Evolutionary conservation across 2,329 filamentous ascomycete genomes (phyloP), one percentile per base, ranked within the genome.

Genomic region (Cordyceps pruinosa): DNA sequence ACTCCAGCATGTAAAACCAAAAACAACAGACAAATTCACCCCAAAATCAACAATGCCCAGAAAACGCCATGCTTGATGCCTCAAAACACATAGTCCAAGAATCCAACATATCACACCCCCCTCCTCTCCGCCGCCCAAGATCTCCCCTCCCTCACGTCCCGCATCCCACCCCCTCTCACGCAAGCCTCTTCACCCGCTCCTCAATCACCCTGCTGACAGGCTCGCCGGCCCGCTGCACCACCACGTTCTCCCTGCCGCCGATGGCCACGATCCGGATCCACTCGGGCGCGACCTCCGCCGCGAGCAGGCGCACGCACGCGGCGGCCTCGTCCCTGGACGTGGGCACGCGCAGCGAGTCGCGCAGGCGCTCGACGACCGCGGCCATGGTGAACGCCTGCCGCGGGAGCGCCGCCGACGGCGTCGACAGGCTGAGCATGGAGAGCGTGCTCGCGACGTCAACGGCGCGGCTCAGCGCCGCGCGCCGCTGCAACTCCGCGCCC

Each of bases 361-460:
- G 81, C 49, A 91, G 75, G 67, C 84, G 86, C 62, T 83, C 79
- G 19, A 86, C 72, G 55, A 90, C 73, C 13, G 77, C 77, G 28
- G 79, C 73, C 76, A 90, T 81, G 25, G 81, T 81, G 65, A 89
- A 90, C 1, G 86, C 82, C 60, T 88, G 75, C 10, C 84, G 75
- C 5, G 76, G 79, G 65, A 82, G 77, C 30, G 72, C 74, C 45
- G 68, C 64, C 8, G n/a, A n/a, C n/a, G 73, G 71, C 37, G 71
- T 78, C n/a, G 75, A 76, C 44, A 81, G 76, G 66, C 79, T 80
- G 60, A 90, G 76, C 75, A 88, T 82, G n/a, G 78, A 79, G 34
- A 92, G 72, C 6, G 89, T 82, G 6, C 83, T 79, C 2, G 84
- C 79, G 10, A 91, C 80, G 64, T 90, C 87, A n/a, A 79, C 76